Base-by-base conservation (phyloP, 768 basidiomycete species). In the Candolleomyces efflorescens region DNA sequence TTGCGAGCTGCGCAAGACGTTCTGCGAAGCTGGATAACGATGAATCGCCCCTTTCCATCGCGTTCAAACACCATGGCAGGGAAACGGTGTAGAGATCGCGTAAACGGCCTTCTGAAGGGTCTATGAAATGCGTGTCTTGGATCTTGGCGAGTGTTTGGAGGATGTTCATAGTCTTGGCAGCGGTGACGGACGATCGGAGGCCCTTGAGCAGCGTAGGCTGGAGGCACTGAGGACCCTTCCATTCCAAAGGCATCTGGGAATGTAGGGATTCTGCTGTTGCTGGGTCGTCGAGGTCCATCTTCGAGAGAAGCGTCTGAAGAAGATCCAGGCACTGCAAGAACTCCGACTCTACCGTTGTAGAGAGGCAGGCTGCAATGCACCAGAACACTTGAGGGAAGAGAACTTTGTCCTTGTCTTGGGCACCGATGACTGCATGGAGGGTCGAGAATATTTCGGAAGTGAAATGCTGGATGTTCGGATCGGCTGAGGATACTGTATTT, bases 61-160 rank as follows among this genome's bases (percentile, higher is more conserved):
- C 86, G 54, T 88, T 85, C 24, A 97, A 71, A 70, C 91, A 94
- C 87, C 90, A 94, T 0, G 94, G 93, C n/a, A 98, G 73, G 2
- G 84, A 83, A 5, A 88, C 74, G 0, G 92, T 84, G 68, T 94
- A 94, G 36, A 93, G 71, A 64, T 92, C 90, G n/a, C 90, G 84
- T 36, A 94, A 75, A 39, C 91, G 87, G 23, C 82, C 83, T 27
- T 82, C 80, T 1, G 86, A 79, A 38, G 82, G 70, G 67, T 95
- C 92, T 44, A 95, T 82, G 11, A 95, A 75, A 18, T 79, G 78
- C 15, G 77, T 73, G 59, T 89, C 85, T 22, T 82, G 72, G 43
- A 89, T 71, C 64, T 80, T 82, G 20, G 86, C 72, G 18, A 95
- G 72, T 5, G 72, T 77, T 63, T 83, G 80, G 7, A 98, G 77